Evolutionary conservation across 306 rosid genomes (phyloP).

Genomic region (Pterocarpus santalinus): DNA sequence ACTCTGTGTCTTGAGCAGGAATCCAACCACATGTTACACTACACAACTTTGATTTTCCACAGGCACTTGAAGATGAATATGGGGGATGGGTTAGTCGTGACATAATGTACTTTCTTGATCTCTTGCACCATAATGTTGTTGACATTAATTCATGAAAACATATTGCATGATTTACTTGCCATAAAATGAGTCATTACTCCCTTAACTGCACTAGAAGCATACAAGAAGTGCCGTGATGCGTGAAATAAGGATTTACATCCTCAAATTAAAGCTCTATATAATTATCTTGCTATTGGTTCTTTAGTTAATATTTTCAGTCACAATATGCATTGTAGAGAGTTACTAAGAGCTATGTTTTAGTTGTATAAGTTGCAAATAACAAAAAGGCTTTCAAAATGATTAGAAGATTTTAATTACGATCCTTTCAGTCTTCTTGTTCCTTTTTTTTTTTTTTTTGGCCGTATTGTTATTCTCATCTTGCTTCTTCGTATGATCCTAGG

Average conservation of each 20-base stretch:
- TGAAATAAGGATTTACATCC: neutral
- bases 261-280: neutral
- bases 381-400: neutral
- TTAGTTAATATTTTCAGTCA: neutral
- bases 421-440: neutral
- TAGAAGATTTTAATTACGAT: neutral
- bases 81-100: too few species aligned
- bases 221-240: neutral
- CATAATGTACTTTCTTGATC: too few species aligned
- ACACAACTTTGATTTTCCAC: too few species aligned
- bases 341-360: neutral
- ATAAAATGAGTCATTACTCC: neutral
- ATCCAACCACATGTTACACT: too few species aligned
- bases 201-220: neutral
- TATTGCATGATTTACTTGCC: neutral
- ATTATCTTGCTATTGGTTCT: neutral
- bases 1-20: too few species aligned
- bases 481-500: neutral
- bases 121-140: too few species aligned
- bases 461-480: neutral
- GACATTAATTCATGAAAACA: neutral
- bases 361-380: neutral
- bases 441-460: neutral
- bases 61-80: too few species aligned
- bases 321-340: neutral